These are phyloP conservation scores for Thermothielavioides terrestris DNA, from an alignment of 495 filamentous ascomycete species.

Conservation along the genomic window DNA sequence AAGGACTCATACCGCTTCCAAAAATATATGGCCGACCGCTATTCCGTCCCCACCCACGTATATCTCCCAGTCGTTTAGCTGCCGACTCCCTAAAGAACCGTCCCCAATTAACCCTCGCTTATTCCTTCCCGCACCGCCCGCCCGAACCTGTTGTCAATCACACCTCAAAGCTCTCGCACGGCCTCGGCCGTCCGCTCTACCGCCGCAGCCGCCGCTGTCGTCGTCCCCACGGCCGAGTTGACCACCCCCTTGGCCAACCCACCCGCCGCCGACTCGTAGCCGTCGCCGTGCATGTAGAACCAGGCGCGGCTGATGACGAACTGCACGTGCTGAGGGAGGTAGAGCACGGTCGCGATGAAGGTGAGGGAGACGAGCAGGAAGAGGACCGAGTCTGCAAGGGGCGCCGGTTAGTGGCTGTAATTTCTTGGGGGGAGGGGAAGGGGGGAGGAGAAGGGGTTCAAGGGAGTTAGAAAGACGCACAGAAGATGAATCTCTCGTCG, in stretches of 20 bases:
- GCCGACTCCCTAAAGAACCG: neutral
- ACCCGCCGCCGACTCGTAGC: conserved; percentile 24
- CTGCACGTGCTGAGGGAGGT: conserved; percentile 82
- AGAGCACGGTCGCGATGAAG: conserved; percentile 74
- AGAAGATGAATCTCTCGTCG: conserved; percentile 39
- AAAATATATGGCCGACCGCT: neutral
- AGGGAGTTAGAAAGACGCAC: conserved; percentile 24
- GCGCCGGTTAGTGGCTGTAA: neutral
- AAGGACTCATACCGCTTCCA: too few species aligned
- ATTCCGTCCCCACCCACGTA: too few species aligned
- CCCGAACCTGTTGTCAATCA: neutral
- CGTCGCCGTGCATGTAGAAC: conserved; percentile 86
- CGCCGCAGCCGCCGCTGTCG: conserved; percentile 22
- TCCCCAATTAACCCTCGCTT: neutral
- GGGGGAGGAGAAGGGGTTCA: neutral
- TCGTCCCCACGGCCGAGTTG: conserved; percentile 20
- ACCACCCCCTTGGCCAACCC: conserved; percentile 28
- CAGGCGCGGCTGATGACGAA: conserved; percentile 72
- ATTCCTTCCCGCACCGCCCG: neutral
- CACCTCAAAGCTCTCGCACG: conserved; percentile 31
- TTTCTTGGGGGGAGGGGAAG: neutral
- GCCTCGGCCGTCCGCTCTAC: conserved; percentile 13
- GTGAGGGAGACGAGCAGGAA: conserved; percentile 81
- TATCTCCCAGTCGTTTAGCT: too few species aligned
- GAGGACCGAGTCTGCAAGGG: conserved; percentile 67